These are phyloP conservation scores for Eucalyptus sp. DNA, from an alignment of 345 rosid species.

Conservation along the genomic window DNA sequence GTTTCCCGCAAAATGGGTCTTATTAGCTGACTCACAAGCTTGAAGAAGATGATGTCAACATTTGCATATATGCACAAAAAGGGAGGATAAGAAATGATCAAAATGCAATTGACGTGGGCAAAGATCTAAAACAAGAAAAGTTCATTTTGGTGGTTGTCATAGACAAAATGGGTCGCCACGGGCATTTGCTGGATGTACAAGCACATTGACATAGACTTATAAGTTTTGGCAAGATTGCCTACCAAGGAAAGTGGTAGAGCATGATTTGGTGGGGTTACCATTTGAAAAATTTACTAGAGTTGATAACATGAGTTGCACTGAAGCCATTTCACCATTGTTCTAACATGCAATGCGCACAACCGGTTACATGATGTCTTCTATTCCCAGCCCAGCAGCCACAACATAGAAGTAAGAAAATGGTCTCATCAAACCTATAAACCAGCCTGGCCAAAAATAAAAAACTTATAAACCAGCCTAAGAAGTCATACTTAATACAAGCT, in stretches of 20 bases:
- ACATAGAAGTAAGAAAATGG: not conserved
- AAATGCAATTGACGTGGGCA: too few relatives aligned
- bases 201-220: not conserved
- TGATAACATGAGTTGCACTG: not conserved
- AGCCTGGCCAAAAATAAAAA: not conserved
- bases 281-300: not conserved
- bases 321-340: not conserved
- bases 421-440: not conserved
- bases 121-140: too few relatives aligned
- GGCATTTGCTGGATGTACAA: too few relatives aligned
- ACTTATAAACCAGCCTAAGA: not conserved
- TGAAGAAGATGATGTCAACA: too few relatives aligned
- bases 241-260: not conserved
- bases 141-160: too few relatives aligned
- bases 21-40: too few relatives aligned
- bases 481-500: not conserved
- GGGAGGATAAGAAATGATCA: too few relatives aligned
- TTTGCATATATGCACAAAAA: too few relatives aligned
- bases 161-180: too few relatives aligned
- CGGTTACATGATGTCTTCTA: not conserved
- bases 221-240: not conserved
- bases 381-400: not conserved
- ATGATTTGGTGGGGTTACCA: not conserved
- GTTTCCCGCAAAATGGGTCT: too few relatives aligned
- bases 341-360: not conserved